Base-by-base conservation (phyloP, 2,329 filamentous ascomycete genomes). In the Aspergillus jensenii region DNA sequence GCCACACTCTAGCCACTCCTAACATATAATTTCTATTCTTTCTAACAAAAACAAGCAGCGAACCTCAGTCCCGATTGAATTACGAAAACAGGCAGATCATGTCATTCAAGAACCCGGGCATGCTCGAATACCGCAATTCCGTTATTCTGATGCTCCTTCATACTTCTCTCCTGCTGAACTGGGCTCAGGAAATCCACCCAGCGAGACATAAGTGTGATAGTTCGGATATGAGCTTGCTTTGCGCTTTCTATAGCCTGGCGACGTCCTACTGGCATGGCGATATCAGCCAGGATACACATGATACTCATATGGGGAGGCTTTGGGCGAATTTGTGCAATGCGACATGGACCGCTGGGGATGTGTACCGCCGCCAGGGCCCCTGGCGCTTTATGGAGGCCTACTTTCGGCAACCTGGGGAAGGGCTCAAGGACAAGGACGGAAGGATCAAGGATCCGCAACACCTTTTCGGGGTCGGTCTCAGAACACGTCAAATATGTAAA, bases 101-200 rank as follows among this genome's bases (percentile, higher is more conserved):
- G 53, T 59, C 62, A 25, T 62, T 65, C 56, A 39, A 51, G 21
- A 45, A 53, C 21, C 31, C 45, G 11, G n/a, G 35, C 3, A 45
- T 39, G 23, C 44, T 65, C 9, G 71, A 71, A 55, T 73, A 73
- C 59, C 65, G 69, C 17, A 74, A 71, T 59, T 59, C 60, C 7
- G 52, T 53, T 14, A 58, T 71, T 6, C 55, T 64, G 14, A 31
- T 67, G 41, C 55, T 72, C 23, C 58, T 72, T n/a, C 67, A 71
- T 59, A 62, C 60, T 2, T 65, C 68, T 2, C 9, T 62, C 2
- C 55, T 73, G 23, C 6, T 68, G 35, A 65, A 70, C 33, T 72
- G 67, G 62, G 23, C 67, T 3, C n/a, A 53, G 35, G 8, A 44
- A 3, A 55, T 47, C 27, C 60, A 62, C 15, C 33, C 17, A 5